Percentiles rank a stretch among this genome's conserved stretches.
phyloP scores from a whole-genome alignment of 805 yeast species.

The Saccharomycopsis schoenii region DNA sequence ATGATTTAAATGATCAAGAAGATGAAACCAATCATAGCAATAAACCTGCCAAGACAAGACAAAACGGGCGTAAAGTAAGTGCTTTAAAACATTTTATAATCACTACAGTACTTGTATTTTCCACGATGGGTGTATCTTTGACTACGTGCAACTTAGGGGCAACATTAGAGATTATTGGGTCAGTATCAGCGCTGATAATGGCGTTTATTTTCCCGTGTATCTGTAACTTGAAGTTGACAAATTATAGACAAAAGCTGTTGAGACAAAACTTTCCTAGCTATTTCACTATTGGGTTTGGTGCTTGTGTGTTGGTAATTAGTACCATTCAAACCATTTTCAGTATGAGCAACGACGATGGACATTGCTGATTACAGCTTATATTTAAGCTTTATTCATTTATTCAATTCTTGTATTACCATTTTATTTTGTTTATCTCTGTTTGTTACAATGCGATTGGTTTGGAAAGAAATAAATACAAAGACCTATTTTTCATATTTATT shows the following conservation, averaged over 20 bases:
- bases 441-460: no score
- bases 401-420: neutral
- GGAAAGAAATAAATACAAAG: no score
- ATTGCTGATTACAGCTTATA: neutral
- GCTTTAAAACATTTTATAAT: slow-evolving; percentile 44
- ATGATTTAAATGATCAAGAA: slow-evolving; percentile 17
- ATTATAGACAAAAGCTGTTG: slow-evolving; percentile 30
- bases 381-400: no score
- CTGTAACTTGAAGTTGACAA: slow-evolving; percentile 62
- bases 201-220: slow-evolving; percentile 88
- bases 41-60: slow-evolving; percentile 16
- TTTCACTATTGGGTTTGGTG: slow-evolving; percentile 60
- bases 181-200: slow-evolving; percentile 85
- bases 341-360: slow-evolving; percentile 23
- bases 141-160: slow-evolving; percentile 85
- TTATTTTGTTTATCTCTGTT: neutral
- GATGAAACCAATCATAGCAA: slow-evolving; percentile 19
- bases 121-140: slow-evolving; percentile 68
- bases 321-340: slow-evolving; percentile 48
- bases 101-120: slow-evolving; percentile 54
- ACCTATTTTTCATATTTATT: no score
- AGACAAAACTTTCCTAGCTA: slow-evolving; percentile 46
- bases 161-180: slow-evolving; percentile 81
- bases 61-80: slow-evolving; percentile 8
- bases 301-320: slow-evolving; percentile 69